Evolutionary conservation across 352 stramenopile genomes (phyloP).

Genomic region (Thraustochytrium sp.): DNA sequence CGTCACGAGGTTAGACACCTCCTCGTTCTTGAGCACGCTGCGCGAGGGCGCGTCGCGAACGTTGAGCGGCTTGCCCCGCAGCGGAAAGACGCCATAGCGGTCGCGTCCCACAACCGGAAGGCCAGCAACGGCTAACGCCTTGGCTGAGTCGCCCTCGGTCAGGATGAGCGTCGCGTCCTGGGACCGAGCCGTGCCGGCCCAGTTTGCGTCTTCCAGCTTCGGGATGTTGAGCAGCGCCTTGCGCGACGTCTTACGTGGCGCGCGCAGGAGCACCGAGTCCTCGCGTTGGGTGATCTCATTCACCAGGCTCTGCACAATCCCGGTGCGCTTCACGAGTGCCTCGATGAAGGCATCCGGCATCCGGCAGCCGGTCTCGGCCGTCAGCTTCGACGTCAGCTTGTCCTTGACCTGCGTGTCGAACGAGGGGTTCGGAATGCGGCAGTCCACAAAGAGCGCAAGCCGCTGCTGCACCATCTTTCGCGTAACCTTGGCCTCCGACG

Average conservation of each 20-base stretch:
- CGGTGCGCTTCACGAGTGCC: slow-evolving; percentile 82
- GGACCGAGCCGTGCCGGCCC: slow-evolving; percentile 78
- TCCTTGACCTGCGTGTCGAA: slow-evolving; percentile 99
- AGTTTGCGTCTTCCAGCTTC: slow-evolving; percentile 98
- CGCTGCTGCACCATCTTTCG: slow-evolving; percentile 93
- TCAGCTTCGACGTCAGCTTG: slow-evolving; percentile 80
- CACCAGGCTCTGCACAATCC: slow-evolving; percentile 88
- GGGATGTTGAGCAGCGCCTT: slow-evolving; percentile 77
- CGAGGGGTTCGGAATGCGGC: slow-evolving; percentile 94
- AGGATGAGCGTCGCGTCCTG: slow-evolving; percentile 94
- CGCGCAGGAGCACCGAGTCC: neutral
- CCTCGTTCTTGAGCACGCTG: slow-evolving; percentile 75
- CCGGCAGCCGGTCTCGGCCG: slow-evolving; percentile 54
- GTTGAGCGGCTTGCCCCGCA: slow-evolving; percentile 90
- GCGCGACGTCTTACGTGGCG: neutral
- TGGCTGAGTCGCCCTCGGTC: slow-evolving; percentile 98
- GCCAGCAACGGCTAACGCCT: slow-evolving; percentile 96
- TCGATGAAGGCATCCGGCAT: slow-evolving; percentile 83
- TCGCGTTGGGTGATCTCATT: slow-evolving; percentile 51
- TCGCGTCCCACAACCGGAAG: slow-evolving; percentile 95
- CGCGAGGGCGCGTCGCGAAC: slow-evolving; percentile 72
- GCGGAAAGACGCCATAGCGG: slow-evolving; percentile 95
- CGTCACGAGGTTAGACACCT: slow-evolving; percentile 90
- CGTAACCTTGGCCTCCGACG: slow-evolving; percentile 58
- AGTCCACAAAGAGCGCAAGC: slow-evolving; percentile 95